phyloP scores from a whole-genome alignment of 495 filamentous ascomycete species.

The Podospora didyma region DNA sequence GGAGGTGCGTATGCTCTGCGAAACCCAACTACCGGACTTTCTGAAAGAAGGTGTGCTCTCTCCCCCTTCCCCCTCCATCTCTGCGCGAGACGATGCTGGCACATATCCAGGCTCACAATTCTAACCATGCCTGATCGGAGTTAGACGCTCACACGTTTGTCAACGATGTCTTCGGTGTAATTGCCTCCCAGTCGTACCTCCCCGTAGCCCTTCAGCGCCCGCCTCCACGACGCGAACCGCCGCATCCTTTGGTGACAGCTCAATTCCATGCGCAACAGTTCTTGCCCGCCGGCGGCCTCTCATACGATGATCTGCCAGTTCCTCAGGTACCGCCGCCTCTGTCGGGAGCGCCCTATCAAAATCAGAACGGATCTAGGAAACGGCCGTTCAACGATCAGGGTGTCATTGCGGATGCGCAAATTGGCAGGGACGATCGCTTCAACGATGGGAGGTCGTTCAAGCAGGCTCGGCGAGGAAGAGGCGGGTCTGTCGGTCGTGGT shows the following conservation, averaged over 20 bases:
- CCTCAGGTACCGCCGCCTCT: slow-evolving; percentile 5
- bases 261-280: slow-evolving; percentile 9
- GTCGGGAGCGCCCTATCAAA: background rate
- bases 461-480: slow-evolving; percentile 65
- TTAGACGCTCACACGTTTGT: slow-evolving; percentile 73
- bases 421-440: slow-evolving; percentile 22
- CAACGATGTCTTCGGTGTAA: slow-evolving; percentile 75
- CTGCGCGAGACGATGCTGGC: too few species aligned
- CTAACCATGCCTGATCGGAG: background rate
- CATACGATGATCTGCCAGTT: slow-evolving; percentile 23
- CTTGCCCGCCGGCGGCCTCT: slow-evolving; percentile 16
- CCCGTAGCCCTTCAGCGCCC: slow-evolving; percentile 48
- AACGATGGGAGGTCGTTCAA: slow-evolving; percentile 57
- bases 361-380: slow-evolving; percentile 24
- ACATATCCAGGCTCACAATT: background rate
- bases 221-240: slow-evolving; percentile 20
- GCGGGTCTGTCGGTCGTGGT: slow-evolving; percentile 50
- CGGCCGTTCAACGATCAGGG: slow-evolving; percentile 25
- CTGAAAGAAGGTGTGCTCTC: slow-evolving; percentile 67
- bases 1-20: slow-evolving; percentile 66
- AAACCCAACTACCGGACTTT: slow-evolving; percentile 82
- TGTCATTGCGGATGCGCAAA: slow-evolving; percentile 25
- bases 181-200: slow-evolving; percentile 60
- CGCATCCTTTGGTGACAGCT: too few species aligned
- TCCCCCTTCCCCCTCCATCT: background rate